Conservation (phyloP, 495 filamentous ascomycete species). For the Penicillium argentinense region DNA sequence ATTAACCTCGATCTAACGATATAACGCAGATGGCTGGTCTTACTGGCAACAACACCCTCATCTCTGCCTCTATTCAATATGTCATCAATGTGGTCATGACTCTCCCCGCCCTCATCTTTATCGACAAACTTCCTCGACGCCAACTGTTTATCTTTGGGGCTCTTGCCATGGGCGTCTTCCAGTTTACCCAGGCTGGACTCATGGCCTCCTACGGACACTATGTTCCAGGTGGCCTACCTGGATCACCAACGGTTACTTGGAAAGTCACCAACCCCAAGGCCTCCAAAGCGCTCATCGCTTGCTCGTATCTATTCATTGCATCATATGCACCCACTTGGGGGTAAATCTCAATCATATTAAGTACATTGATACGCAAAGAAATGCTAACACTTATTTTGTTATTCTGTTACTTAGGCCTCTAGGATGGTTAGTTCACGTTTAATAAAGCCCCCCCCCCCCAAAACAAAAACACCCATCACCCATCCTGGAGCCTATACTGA, state of each 20-base stretch:
- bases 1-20: neutral
- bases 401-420: constrained; percentile 7
- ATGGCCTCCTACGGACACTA: constrained; percentile 61
- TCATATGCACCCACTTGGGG: constrained; percentile 55
- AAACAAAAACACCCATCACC: too few species aligned
- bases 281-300: constrained; percentile 58
- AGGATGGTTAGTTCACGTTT: constrained; percentile 12
- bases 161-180: constrained; percentile 47
- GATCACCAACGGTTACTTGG: constrained; percentile 55
- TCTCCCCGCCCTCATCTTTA: constrained; percentile 57
- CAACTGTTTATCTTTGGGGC: constrained; percentile 52
- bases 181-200: constrained; percentile 55
- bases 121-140: constrained; percentile 55
- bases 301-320: constrained; percentile 65
- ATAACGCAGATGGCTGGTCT: constrained; percentile 33
- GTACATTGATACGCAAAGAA: too few species aligned
- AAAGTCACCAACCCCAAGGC: constrained; percentile 48
- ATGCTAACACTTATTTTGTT: too few species aligned
- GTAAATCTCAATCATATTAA: constrained; percentile 6
- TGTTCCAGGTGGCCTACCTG: constrained; percentile 36
- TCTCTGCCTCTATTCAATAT: constrained; percentile 75
- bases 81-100: constrained; percentile 73
- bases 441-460: neutral
- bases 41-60: constrained; percentile 44
- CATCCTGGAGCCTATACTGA: too few species aligned